Base-by-base conservation (phyloP, 75 land plant species). In the Adiantum capillusveneris region DNA sequence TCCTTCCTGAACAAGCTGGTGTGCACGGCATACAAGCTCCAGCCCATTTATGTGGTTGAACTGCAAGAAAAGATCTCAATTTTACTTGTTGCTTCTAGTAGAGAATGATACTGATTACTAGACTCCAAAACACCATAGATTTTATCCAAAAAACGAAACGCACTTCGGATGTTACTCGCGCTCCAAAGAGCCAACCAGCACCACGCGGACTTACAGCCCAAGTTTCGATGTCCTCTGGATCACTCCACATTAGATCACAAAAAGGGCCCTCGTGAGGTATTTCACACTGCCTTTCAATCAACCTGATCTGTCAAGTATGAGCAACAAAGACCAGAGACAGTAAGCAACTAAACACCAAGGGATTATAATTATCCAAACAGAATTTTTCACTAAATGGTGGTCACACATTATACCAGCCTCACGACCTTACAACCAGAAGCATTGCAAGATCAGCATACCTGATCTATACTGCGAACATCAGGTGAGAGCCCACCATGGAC, bases 181-280 rank as follows among this genome's bases (percentile, higher is more conserved):
- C 94, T 42, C 98, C 98, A 80, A 90, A 94, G 17, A 94, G 91
- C 98, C 98, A 94, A 25, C 98, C 98, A 41, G 98, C 98, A 53
- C 98, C 98, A 11, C 98, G 91, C 11, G 98, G 98, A 78, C 96
- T 89, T 29, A 90, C 96, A 34, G 90, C 91, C 98, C 98, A 94
- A 46, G 96, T 86, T 64, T 94, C 98, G 72, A 94, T 86, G 57
- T 94, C 98, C 68, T 94, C 98, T 53, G 98, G 98, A 58, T 94
- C 98, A 78, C 97, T 94, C 98, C 98, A 94, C 96, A 90, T 94
- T 19, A 94, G 80, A 69, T 94, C 98, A 76, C 98, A 94, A 62
- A 94, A 94, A 6, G 98, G 98, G 22, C 98, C 98, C 61, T 90
- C 98, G 67, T 94, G 98, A 42, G 98, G 98, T 58, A 94, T 94